Evolutionary conservation across 192 early-diverging fungal genomes (phyloP).

Genomic region (Entomortierella beljakovae): DNA sequence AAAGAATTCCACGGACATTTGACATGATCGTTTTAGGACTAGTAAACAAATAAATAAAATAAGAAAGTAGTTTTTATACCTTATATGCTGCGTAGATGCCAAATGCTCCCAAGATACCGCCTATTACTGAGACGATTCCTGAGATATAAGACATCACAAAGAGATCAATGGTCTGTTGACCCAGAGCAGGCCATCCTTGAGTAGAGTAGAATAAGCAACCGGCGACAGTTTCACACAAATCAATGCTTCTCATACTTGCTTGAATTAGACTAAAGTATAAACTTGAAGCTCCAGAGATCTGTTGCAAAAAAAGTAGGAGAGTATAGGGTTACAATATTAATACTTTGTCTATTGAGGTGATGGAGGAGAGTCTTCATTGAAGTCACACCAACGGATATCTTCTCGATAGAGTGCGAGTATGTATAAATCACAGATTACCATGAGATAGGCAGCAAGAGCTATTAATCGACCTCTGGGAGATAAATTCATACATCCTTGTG

Average conservation of each 20-base stretch:
- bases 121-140: constrained; percentile 29
- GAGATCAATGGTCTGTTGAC: constrained; percentile 36
- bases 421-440: too few relatives aligned
- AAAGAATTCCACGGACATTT: background rate
- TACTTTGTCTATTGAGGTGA: too few relatives aligned
- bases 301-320: background rate
- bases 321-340: background rate
- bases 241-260: constrained; percentile 27
- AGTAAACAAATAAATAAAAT: too few relatives aligned
- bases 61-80: constrained; percentile 16
- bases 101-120: constrained; percentile 35
- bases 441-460: constrained; percentile 26
- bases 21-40: too few relatives aligned
- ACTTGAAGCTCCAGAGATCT: constrained; percentile 32
- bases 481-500: background rate
- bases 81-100: constrained; percentile 43
- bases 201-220: constrained; percentile 37
- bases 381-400: too few relatives aligned
- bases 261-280: constrained; percentile 45
- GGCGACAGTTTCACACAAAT: constrained; percentile 21
- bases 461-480: constrained; percentile 18
- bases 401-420: too few relatives aligned
- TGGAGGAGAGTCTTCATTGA: too few relatives aligned
- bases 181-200: constrained; percentile 44
- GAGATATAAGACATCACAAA: constrained; percentile 44